These are phyloP conservation scores for Boletus vinaceobasis DNA, from an alignment of 768 basidiomycete genomes.

Conservation along the genomic window DNA sequence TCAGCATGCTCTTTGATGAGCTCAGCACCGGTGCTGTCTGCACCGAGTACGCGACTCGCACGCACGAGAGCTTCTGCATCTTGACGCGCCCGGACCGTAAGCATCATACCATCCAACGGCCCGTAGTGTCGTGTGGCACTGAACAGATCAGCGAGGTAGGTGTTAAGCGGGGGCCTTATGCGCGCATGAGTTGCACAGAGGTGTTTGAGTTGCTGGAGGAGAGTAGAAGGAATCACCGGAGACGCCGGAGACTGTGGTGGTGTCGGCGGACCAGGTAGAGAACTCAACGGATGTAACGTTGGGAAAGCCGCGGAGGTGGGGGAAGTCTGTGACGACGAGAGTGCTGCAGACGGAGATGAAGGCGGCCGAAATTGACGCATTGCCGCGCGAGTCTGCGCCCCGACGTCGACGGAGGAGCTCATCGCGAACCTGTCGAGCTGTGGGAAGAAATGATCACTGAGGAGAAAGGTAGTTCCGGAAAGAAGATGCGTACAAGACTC, in stretches of 20 bases:
- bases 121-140: conserved; percentile 71
- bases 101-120: conserved; percentile 62
- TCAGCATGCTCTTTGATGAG: conserved; percentile 38
- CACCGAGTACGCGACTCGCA: conserved; percentile 63
- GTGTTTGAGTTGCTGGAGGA: conserved; percentile 28
- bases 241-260: conserved; percentile 12
- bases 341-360: conserved; percentile 25
- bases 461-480: not conserved
- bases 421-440: conserved; percentile 80
- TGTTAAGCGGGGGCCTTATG: conserved; percentile 48
- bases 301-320: conserved; percentile 29
- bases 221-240: conserved; percentile 30
- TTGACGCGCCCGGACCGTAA: conserved; percentile 56
- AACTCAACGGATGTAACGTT: conserved; percentile 8
- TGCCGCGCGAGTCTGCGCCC: conserved; percentile 35
- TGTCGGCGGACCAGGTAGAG: conserved; percentile 26
- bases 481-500: conserved; percentile 50
- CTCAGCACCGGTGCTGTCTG: conserved; percentile 58
- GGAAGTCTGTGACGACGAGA: conserved; percentile 28
- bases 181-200: conserved; percentile 36
- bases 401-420: conserved; percentile 59
- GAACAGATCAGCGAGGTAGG: conserved; percentile 74
- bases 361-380: conserved; percentile 34
- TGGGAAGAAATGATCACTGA: conserved; percentile 4
- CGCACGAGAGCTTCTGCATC: conserved; percentile 68